Conservation (phyloP, 2,329 filamentous ascomycete species). For the Epichloe amarillans region DNA sequence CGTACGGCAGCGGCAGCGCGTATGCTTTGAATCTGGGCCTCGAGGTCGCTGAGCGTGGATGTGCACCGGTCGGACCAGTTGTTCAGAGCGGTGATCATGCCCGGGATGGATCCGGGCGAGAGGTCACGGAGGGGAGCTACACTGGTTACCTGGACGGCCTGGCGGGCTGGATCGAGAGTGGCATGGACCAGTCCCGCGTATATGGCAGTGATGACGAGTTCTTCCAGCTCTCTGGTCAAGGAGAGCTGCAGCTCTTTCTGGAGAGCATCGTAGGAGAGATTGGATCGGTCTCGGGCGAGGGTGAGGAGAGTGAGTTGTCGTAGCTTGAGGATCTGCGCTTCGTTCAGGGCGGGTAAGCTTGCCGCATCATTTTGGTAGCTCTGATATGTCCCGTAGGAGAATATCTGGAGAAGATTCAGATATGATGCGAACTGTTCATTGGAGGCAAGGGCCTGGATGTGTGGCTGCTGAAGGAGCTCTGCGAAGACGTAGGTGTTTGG, state of each 20-base stretch:
- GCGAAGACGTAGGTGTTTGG: conserved; percentile 86
- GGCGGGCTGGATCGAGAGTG: conserved; percentile 67
- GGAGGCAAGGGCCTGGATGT: conserved; percentile 60
- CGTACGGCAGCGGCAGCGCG: conserved; percentile 42
- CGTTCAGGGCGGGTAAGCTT: conserved; percentile 55
- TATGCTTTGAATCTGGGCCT: conserved; percentile 58
- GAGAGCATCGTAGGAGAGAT: conserved; percentile 62
- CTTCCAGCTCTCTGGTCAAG: conserved; percentile 60
- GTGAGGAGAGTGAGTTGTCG: conserved; percentile 81
- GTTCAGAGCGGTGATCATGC: conserved; percentile 53
- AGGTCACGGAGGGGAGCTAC: conserved; percentile 83
- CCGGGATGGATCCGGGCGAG: conserved; percentile 54
- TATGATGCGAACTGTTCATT: conserved; percentile 46
- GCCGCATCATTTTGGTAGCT: conserved; percentile 42
- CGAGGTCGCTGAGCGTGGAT: conserved; percentile 58
- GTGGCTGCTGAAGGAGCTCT: conserved; percentile 72
- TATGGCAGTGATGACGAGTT: conserved; percentile 73
- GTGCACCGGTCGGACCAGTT: conserved; percentile 72
- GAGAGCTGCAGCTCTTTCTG: conserved; percentile 53
- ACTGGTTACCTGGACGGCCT: conserved; percentile 62
- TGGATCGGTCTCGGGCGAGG: conserved; percentile 52
- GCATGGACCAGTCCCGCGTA: conserved; percentile 74
- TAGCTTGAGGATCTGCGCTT: conserved; percentile 68
- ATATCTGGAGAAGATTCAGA: conserved; percentile 68
- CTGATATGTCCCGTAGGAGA: conserved; percentile 81